phyloP scores from a whole-genome alignment of 208 protist genomes.

The Crithidia bombi region DNA sequence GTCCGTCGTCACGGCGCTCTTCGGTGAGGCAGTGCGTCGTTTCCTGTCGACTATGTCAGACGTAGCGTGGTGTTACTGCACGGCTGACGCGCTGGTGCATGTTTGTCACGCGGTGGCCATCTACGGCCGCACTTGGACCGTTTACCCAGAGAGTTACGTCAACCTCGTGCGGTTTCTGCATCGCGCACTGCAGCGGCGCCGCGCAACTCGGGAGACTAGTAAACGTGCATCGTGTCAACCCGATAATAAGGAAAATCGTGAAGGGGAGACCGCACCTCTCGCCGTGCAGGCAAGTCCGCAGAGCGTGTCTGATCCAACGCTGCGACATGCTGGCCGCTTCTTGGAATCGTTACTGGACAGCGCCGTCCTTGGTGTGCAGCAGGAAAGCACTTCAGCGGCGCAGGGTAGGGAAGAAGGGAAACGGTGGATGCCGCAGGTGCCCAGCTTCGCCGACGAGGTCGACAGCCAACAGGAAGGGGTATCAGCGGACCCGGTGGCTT shows the following conservation, averaged over 20 bases:
- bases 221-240: too few species aligned
- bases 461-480: neutral
- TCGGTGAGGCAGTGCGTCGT: slow-evolving; percentile 13
- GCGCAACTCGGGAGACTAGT: neutral
- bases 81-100: slow-evolving; percentile 27
- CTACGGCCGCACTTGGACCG: slow-evolving; percentile 23
- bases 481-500: neutral
- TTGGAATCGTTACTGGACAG: slow-evolving; percentile 11
- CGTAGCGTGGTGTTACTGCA: slow-evolving; percentile 36
- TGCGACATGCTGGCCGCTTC: neutral
- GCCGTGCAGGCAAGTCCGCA: neutral
- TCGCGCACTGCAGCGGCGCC: slow-evolving; percentile 16
- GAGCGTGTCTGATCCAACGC: too few species aligned
- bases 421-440: neutral
- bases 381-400: neutral
- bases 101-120: slow-evolving; percentile 23
- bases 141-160: slow-evolving; percentile 28
- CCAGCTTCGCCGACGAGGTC: neutral
- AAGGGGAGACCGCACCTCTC: neutral
- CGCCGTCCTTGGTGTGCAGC: neutral
- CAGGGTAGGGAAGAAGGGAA: neutral
- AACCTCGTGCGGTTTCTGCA: slow-evolving; percentile 31
- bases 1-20: neutral
- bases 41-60: slow-evolving; percentile 34
- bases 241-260: neutral